Percentiles rank a stretch among this genome's conserved stretches.
Conservation (phyloP, 2,329 filamentous ascomycete species). For the Calycina herbarum region DNA sequence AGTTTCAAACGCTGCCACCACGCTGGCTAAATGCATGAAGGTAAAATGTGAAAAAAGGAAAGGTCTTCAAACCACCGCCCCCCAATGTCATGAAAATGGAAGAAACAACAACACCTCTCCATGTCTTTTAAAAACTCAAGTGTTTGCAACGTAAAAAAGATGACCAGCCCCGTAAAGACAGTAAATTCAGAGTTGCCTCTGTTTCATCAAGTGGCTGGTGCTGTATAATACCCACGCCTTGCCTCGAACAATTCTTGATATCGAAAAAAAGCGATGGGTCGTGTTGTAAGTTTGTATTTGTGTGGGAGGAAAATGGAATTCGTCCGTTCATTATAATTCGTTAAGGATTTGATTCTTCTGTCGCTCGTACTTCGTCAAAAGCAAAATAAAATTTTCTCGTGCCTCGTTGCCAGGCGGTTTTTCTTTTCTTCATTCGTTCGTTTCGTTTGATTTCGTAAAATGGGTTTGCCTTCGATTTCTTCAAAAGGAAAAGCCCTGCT, state of each 20-base stretch:
- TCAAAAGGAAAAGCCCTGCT: slow-evolving; percentile 11
- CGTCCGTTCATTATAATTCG: slow-evolving; percentile 25
- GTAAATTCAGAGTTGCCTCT: slow-evolving; percentile 37
- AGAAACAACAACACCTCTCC: slow-evolving; percentile 11
- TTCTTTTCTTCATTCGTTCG: slow-evolving; percentile 15
- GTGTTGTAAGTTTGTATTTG: background rate
- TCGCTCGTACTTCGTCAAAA: background rate
- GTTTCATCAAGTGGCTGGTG: slow-evolving; percentile 31
- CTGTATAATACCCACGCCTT: slow-evolving; percentile 34
- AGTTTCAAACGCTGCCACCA: slow-evolving; percentile 24
- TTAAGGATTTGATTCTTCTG: slow-evolving; percentile 18
- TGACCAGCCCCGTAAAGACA: slow-evolving; percentile 33
- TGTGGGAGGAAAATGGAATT: slow-evolving; percentile 22
- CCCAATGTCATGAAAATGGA: background rate
- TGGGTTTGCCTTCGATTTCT: slow-evolving; percentile 2
- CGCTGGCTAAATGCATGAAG: slow-evolving; percentile 37
- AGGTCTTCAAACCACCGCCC: slow-evolving; percentile 2
- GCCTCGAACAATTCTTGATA: slow-evolving; percentile 28
- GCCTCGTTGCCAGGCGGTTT: slow-evolving; percentile 26
- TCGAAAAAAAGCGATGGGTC: background rate
- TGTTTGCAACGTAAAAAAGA: slow-evolving; percentile 5
- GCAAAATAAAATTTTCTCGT: background rate
- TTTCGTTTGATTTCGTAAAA: slow-evolving; percentile 19
- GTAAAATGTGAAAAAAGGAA: slow-evolving; percentile 13
- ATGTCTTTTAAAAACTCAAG: background rate